Evolutionary conservation across 306 rosid species (phyloP).

Genomic region (Vicia sativa): DNA sequence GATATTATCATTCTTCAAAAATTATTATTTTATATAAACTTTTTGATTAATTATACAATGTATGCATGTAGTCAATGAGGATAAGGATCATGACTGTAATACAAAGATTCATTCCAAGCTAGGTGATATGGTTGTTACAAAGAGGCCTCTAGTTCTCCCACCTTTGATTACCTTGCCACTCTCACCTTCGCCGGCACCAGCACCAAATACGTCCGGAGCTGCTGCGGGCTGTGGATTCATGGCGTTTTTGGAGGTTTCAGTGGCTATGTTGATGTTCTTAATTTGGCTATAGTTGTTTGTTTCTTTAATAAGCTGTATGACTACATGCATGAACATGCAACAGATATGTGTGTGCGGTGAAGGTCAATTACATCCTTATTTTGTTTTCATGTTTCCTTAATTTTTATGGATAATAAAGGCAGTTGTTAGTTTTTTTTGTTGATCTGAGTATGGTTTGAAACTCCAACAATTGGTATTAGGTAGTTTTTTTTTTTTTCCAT

Average conservation of each 20-base stretch:
- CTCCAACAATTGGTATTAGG: background rate
- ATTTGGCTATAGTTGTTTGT: background rate
- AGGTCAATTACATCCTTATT: background rate
- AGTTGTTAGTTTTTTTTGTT: background rate
- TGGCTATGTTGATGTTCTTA: background rate
- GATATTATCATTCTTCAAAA: background rate
- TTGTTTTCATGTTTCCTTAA: background rate
- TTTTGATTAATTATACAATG: background rate
- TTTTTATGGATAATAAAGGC: background rate
- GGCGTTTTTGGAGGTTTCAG: background rate
- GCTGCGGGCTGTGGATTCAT: background rate
- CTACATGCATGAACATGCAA: background rate
- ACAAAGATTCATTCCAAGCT: background rate
- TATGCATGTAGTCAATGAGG: background rate
- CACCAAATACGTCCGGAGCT: background rate
- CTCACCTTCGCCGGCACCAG: background rate
- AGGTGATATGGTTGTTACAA: background rate
- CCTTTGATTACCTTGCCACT: background rate
- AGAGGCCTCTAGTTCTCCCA: background rate
- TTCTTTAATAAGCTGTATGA: background rate
- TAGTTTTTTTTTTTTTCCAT: background rate
- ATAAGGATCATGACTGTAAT: background rate
- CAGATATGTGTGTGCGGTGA: background rate
- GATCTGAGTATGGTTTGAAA: background rate
- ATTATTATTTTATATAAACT: background rate